phyloP scores from a whole-genome alignment of 2,329 filamentous ascomycete genomes.

The Diaporthe ampelina region DNA sequence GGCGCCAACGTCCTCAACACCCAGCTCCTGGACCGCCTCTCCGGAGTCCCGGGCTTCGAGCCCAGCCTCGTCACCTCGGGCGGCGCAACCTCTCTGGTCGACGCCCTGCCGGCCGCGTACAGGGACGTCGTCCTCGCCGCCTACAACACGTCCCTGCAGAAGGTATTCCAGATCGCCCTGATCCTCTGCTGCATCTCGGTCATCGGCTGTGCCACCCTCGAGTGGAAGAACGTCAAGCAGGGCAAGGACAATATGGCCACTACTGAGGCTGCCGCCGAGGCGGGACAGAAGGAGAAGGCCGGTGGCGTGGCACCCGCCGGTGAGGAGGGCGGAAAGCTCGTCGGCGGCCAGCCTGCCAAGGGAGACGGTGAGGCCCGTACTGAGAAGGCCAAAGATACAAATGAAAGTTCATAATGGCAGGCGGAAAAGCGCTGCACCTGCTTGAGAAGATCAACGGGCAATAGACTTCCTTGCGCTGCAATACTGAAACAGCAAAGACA shows the following conservation, averaged over 20 bases:
- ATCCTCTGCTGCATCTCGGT: slow-evolving; percentile 54
- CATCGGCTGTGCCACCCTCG: slow-evolving; percentile 55
- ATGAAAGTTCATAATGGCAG: too few relatives aligned
- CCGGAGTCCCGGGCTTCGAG: slow-evolving; percentile 51
- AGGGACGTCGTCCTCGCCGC: slow-evolving; percentile 66
- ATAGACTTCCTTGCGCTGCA: too few relatives aligned
- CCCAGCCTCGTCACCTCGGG: slow-evolving; percentile 51
- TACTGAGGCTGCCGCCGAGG: background rate
- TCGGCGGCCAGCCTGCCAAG: too few relatives aligned
- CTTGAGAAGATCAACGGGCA: too few relatives aligned
- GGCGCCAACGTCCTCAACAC: slow-evolving; percentile 58
- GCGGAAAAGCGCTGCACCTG: too few relatives aligned
- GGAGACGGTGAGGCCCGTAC: too few relatives aligned
- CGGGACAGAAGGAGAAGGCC: background rate
- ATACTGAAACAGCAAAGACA: too few relatives aligned
- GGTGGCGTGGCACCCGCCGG: too few relatives aligned
- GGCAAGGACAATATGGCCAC: background rate
- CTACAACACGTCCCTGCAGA: slow-evolving; percentile 68
- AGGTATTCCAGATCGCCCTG: slow-evolving; percentile 57
- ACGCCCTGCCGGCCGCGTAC: slow-evolving; percentile 43
- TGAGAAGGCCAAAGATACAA: too few relatives aligned
- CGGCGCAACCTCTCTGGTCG: slow-evolving; percentile 66
- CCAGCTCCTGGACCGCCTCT: slow-evolving; percentile 50
- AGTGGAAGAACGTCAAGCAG: slow-evolving; percentile 64
- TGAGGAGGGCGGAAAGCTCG: too few relatives aligned